phyloP scores from a whole-genome alignment of 2,329 filamentous ascomycete species.

The Aspergillus fischeri region DNA sequence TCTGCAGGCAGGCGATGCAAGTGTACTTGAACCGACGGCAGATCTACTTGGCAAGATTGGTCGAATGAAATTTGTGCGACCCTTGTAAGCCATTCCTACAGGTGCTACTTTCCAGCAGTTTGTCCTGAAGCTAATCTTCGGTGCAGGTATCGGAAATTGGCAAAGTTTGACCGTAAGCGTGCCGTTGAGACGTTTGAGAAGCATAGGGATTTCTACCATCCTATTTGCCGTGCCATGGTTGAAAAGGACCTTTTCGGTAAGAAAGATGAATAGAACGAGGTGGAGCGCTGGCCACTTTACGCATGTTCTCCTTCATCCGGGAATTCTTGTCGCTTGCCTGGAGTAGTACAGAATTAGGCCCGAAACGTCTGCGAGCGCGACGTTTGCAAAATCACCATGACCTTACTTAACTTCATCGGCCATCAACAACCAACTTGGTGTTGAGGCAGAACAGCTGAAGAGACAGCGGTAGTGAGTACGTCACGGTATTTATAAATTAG shows the following conservation, averaged over 20 bases:
- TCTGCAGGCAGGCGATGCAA: slow-evolving; percentile 66
- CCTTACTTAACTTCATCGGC: not conserved
- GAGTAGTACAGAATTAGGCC: not conserved
- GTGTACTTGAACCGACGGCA: slow-evolving; percentile 66
- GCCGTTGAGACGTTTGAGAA: slow-evolving; percentile 80
- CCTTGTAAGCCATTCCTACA: slow-evolving; percentile 53
- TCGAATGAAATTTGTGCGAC: slow-evolving; percentile 94
- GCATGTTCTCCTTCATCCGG: not conserved
- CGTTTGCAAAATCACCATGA: not conserved
- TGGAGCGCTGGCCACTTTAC: not conserved
- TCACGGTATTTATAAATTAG: not conserved
- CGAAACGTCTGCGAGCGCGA: not conserved
- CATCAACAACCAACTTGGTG: not conserved
- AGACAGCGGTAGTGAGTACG: not conserved
- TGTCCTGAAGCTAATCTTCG: slow-evolving; percentile 9
- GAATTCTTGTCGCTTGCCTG: not conserved
- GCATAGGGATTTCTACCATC: slow-evolving; percentile 91
- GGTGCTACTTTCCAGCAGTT: not conserved
- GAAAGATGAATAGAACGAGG: slow-evolving; percentile 18
- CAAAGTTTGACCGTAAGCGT: slow-evolving; percentile 67
- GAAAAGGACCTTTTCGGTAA: slow-evolving; percentile 71
- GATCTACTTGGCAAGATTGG: slow-evolving; percentile 77
- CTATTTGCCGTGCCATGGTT: slow-evolving; percentile 81
- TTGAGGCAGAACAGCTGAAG: not conserved
- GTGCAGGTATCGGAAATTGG: slow-evolving; percentile 59